These are phyloP conservation scores for Gracilaria domingensis DNA, from an alignment of 23 red algal genomes.

Conservation along the genomic window DNA sequence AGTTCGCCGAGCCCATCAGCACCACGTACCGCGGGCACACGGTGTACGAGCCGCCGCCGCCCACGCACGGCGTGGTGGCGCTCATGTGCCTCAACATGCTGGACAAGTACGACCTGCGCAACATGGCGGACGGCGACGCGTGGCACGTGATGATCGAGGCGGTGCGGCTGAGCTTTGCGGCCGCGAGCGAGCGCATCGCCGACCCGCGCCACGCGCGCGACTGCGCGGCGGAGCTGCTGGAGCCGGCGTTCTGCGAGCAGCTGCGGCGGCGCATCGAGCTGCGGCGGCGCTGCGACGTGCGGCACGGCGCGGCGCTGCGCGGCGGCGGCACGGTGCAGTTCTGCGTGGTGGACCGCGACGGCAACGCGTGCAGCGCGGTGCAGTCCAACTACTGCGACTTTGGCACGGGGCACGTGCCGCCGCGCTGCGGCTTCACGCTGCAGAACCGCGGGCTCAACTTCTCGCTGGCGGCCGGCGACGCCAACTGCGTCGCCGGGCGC, in stretches of 20 bases:
- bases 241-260: slow-evolving; percentile 21
- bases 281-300: background rate
- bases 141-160: slow-evolving; percentile 80
- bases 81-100: slow-evolving; percentile 84
- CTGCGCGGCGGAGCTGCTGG: slow-evolving; percentile 27
- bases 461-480: slow-evolving; percentile 15
- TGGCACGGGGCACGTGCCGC: slow-evolving; percentile 86
- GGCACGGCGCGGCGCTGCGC: background rate
- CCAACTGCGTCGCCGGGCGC: slow-evolving; percentile 65
- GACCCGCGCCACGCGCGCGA: slow-evolving; percentile 39
- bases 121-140: slow-evolving; percentile 6
- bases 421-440: slow-evolving; percentile 85
- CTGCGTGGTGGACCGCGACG: slow-evolving; percentile 83
- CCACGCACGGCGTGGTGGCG: slow-evolving; percentile 90
- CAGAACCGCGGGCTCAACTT: slow-evolving; percentile 97
- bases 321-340: slow-evolving; percentile 94
- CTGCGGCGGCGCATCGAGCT: slow-evolving; percentile 30
- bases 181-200: slow-evolving; percentile 42
- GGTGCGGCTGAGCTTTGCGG: slow-evolving; percentile 73
- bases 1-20: slow-evolving; percentile 48
- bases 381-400: slow-evolving; percentile 92
- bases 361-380: slow-evolving; percentile 84
- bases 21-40: slow-evolving; percentile 76
- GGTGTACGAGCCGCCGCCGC: slow-evolving; percentile 83
- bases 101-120: slow-evolving; percentile 40